These are phyloP conservation scores for Skeletonema menzelii DNA, from an alignment of 108 stramenopile genomes.

Conservation along the genomic window DNA sequence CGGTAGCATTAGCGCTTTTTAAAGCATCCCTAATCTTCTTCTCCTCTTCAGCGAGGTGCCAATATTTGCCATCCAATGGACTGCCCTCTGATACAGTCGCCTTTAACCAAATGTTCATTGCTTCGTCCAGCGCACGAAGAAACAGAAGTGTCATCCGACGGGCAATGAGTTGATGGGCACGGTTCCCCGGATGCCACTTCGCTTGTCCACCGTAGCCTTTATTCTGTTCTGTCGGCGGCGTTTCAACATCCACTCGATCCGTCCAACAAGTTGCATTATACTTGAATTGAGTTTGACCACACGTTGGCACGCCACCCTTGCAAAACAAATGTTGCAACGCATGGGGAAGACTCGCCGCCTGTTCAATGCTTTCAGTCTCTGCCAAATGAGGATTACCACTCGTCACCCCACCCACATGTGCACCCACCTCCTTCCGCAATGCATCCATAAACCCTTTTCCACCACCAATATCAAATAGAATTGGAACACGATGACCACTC, in stretches of 20 bases:
- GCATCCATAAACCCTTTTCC: constrained; percentile 29
- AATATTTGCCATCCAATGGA: constrained; percentile 42
- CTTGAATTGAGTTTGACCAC: constrained; percentile 18
- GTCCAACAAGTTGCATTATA: constrained; percentile 57
- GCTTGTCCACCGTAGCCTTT: constrained; percentile 33
- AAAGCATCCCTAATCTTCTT: constrained; percentile 31
- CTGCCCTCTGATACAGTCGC: constrained; percentile 32
- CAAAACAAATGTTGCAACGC: constrained; percentile 28
- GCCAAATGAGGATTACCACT: constrained; percentile 13
- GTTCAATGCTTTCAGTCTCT: constrained; percentile 10
- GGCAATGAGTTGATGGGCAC: constrained; percentile 40
- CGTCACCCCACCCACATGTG: constrained; percentile 41
- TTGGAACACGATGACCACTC: constrained; percentile 27
- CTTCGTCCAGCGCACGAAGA: constrained; percentile 52
- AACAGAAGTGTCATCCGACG: constrained; percentile 50
- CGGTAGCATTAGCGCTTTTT: constrained; percentile 12
- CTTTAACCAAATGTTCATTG: constrained; percentile 43
- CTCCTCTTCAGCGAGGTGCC: constrained; percentile 47
- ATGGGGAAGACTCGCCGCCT: constrained; percentile 18
- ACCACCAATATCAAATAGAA: constrained; percentile 41
- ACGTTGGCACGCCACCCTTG: constrained; percentile 9
- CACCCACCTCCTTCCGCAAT: constrained; percentile 23
- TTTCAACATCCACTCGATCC: constrained; percentile 26
- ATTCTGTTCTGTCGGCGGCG: constrained; percentile 21
- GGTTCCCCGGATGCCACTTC: constrained; percentile 44